These are phyloP conservation scores for Nitzschia putrida DNA, from an alignment of 108 stramenopile species.

Conservation along the genomic window DNA sequence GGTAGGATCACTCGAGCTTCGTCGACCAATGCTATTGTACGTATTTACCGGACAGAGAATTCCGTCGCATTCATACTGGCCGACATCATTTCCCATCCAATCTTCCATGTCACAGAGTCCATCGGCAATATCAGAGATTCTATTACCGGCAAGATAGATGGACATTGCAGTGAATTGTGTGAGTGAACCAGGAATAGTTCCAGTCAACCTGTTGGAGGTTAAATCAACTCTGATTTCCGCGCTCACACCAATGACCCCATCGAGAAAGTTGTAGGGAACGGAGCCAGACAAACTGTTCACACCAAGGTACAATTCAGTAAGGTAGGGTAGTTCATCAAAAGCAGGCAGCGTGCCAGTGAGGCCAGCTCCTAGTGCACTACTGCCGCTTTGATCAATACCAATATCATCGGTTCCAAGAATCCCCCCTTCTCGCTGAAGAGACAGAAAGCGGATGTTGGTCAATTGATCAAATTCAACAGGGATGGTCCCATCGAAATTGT, in stretches of 20 bases:
- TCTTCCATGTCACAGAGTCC: constrained; percentile 35
- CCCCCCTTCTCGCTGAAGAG: constrained; percentile 45
- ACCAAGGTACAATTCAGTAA: constrained; percentile 40
- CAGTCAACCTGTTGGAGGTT: constrained; percentile 45
- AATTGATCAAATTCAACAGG: constrained; percentile 36
- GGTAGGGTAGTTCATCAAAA: constrained; percentile 20
- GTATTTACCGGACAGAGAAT: constrained; percentile 78
- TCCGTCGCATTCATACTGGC: constrained; percentile 65
- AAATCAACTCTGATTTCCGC: constrained; percentile 43
- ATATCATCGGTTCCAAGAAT: constrained; percentile 25
- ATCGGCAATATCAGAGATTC: constrained; percentile 33
- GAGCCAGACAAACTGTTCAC: constrained; percentile 49
- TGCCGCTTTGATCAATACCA: constrained; percentile 21
- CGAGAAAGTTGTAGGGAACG: constrained; percentile 54
- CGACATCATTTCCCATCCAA: constrained; percentile 62
- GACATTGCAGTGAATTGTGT: constrained; percentile 36
- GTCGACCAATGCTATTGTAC: constrained; percentile 46
- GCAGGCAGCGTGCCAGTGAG: constrained; percentile 34
- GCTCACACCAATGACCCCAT: constrained; percentile 32
- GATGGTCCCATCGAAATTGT: constrained; percentile 33
- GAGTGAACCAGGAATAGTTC: constrained; percentile 45
- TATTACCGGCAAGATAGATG: constrained; percentile 38
- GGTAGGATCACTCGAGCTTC: not conserved
- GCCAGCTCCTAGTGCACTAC: constrained; percentile 32
- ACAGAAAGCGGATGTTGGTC: constrained; percentile 42